Conservation (phyloP, 2,329 filamentous ascomycete species). For the Fusarium virguliforme region DNA sequence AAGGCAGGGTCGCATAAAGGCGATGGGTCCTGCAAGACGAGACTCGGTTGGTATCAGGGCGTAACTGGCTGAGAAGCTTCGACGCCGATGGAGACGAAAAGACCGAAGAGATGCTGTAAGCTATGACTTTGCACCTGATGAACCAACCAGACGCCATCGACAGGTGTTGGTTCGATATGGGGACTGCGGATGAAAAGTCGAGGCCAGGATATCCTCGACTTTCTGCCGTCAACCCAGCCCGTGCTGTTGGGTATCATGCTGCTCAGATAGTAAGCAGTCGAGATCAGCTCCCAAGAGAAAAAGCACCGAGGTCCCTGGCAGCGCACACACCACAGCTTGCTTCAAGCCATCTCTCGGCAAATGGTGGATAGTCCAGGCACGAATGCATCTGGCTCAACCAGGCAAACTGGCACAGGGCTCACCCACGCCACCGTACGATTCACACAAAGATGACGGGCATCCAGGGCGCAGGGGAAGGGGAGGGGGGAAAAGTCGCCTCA, state of each 20-base stretch:
- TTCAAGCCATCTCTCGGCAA: constrained; percentile 11
- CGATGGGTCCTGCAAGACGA: constrained; percentile 15
- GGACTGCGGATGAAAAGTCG: not conserved
- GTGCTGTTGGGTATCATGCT: not conserved
- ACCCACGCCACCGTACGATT: constrained; percentile 33
- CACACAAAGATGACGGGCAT: constrained; percentile 9
- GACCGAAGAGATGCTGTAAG: constrained; percentile 20
- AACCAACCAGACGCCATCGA: not conserved
- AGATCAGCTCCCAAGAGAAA: constrained; percentile 1
- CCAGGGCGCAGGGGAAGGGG: constrained; percentile 21
- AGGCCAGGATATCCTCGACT: constrained; percentile 13
- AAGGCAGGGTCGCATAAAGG: constrained; percentile 14
- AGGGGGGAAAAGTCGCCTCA: not conserved
- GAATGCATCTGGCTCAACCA: constrained; percentile 17
- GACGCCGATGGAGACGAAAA: constrained; percentile 20
- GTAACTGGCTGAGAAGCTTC: constrained; percentile 19
- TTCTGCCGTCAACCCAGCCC: not conserved
- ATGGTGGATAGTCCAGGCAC: not conserved
- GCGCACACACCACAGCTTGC: constrained; percentile 14
- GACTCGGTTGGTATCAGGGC: constrained; percentile 20
- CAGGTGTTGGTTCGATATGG: constrained; percentile 1
- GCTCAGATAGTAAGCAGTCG: not conserved
- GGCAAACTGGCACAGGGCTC: not conserved
- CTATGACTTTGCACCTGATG: constrained; percentile 4
- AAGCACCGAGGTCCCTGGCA: constrained; percentile 8